Evolutionary conservation across 768 basidiomycete genomes (phyloP).

Genomic region (Neoboletus subvelutipes): DNA sequence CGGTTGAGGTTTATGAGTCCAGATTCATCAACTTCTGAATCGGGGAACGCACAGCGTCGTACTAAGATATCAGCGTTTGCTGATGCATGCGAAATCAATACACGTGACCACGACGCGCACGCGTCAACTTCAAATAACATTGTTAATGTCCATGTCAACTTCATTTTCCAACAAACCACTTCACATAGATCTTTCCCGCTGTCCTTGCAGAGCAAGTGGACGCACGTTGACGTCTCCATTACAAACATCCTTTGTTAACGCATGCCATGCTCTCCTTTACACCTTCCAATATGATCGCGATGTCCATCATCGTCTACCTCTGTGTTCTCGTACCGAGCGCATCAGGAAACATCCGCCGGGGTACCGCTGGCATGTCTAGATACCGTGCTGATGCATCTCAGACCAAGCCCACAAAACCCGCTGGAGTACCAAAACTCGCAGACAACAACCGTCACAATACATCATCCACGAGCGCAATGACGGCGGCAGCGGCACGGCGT

Average conservation of each 20-base stretch:
- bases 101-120: constrained; percentile 23
- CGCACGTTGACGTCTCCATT: neutral
- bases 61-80: too few species aligned
- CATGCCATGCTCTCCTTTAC: constrained; percentile 10
- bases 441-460: constrained; percentile 1
- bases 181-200: neutral
- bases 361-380: constrained; percentile 1
- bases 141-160: neutral
- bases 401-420: neutral
- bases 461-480: neutral
- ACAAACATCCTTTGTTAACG: neutral
- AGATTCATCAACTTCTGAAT: too few species aligned
- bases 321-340: constrained; percentile 3
- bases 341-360: constrained; percentile 1
- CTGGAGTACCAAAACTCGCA: neutral
- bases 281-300: constrained; percentile 10
- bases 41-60: too few species aligned
- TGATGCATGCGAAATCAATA: constrained; percentile 15
- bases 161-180: neutral
- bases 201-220: constrained; percentile 18
- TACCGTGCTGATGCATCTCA: neutral
- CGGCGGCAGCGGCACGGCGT: neutral
- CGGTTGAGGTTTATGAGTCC: too few species aligned
- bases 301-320: constrained; percentile 15
- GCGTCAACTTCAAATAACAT: neutral